phyloP scores from a whole-genome alignment of 202 grass and related monocot species.

The Brachypodium distachyon region DNA sequence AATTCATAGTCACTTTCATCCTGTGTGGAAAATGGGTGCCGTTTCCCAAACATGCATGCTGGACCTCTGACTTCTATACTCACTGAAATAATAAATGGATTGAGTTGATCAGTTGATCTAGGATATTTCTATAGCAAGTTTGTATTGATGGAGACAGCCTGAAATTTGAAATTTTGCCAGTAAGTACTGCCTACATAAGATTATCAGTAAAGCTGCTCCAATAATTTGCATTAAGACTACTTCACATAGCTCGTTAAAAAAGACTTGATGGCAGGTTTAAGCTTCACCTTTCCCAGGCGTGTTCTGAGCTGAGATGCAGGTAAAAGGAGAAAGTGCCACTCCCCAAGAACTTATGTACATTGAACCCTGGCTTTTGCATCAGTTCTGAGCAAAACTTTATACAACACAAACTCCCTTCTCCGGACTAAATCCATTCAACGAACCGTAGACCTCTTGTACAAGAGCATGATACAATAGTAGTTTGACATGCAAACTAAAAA shows the following conservation, averaged over 20 bases:
- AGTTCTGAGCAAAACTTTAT: slow-evolving; percentile 1
- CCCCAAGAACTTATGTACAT: slow-evolving; percentile 1
- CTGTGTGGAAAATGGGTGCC: neutral
- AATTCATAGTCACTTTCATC: neutral
- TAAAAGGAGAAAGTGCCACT: neutral
- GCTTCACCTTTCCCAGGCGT: neutral
- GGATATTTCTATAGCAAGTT: neutral
- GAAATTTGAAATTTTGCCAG: neutral
- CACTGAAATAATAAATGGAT: neutral
- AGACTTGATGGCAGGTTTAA: neutral
- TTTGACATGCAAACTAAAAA: neutral
- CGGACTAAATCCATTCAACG: neutral
- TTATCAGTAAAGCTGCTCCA: neutral
- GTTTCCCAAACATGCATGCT: slow-evolving; percentile 25
- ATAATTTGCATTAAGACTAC: no score
- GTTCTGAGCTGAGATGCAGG: neutral
- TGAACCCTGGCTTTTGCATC: neutral
- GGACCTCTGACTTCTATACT: slow-evolving; percentile 3
- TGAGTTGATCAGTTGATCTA: neutral
- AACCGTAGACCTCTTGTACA: slow-evolving; percentile 3
- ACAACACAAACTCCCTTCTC: slow-evolving; percentile 1
- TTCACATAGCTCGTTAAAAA: no score
- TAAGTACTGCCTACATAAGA: neutral
- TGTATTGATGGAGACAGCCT: neutral
- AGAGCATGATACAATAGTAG: slow-evolving; percentile 4